Evolutionary conservation across 208 protist genomes (phyloP).

Genomic region (Trypanosomatidae sp.): DNA sequence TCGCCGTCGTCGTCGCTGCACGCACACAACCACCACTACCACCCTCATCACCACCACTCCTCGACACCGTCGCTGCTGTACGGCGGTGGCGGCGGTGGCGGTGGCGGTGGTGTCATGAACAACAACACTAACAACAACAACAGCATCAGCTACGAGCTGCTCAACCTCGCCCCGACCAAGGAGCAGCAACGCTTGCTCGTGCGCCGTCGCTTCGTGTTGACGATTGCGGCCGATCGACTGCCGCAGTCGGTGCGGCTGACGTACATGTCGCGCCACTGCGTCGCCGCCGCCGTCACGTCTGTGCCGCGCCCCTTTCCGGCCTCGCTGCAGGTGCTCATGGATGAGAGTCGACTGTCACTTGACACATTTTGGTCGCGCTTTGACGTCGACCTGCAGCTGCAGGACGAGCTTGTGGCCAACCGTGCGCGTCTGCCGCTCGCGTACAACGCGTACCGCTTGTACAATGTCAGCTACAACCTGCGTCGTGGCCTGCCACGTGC

Average conservation of each 20-base stretch:
- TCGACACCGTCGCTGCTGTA: too few species aligned
- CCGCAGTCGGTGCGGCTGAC: slow-evolving; percentile 40
- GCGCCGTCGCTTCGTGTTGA: slow-evolving; percentile 49
- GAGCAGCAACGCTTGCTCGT: slow-evolving; percentile 12
- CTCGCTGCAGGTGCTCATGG: slow-evolving; percentile 40
- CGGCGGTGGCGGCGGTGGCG: too few species aligned
- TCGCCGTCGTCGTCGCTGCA: too few species aligned
- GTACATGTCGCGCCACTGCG: slow-evolving; percentile 42
- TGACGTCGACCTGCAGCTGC: slow-evolving; percentile 57
- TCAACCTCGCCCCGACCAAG: neutral
- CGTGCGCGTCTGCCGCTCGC: slow-evolving; percentile 56
- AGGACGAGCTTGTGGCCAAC: slow-evolving; percentile 64
- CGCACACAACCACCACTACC: neutral
- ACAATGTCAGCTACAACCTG: slow-evolving; percentile 50
- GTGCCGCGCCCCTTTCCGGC: slow-evolving; percentile 16
- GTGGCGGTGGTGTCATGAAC: too few species aligned
- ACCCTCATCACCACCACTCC: too few species aligned
- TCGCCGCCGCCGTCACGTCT: slow-evolving; percentile 1
- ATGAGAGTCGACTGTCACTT: slow-evolving; percentile 17
- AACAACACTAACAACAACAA: slow-evolving; percentile 1
- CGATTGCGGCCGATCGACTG: slow-evolving; percentile 18
- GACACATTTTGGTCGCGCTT: slow-evolving; percentile 55
- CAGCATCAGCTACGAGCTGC: neutral
- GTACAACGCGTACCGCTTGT: slow-evolving; percentile 73
- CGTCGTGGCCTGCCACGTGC: slow-evolving; percentile 44